Evolutionary conservation across 805 yeast genomes (phyloP).

Genomic region (Priceomyces medius): DNA sequence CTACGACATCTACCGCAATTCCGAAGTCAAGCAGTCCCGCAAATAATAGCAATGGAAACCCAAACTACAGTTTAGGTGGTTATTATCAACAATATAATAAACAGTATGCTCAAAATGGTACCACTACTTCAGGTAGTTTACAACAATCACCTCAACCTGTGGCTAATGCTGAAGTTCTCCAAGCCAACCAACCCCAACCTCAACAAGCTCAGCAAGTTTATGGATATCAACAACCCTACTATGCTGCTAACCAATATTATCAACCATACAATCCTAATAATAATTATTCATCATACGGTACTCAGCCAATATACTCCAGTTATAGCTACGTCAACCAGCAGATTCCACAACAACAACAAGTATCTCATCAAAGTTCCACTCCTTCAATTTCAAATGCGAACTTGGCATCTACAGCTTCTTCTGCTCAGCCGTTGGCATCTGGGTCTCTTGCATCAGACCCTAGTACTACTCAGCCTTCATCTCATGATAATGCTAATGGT

Average conservation of each 20-base stretch:
- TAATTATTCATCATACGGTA: conserved; percentile 15
- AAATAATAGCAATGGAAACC: conserved; percentile 6
- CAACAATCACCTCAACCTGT: conserved; percentile 11
- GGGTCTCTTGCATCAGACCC: conserved; percentile 3
- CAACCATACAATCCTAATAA: conserved; percentile 16
- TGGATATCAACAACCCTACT: conserved; percentile 24
- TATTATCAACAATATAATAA: conserved; percentile 15
- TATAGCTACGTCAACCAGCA: conserved; percentile 15
- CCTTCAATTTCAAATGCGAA: conserved; percentile 3
- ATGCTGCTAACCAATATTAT: conserved; percentile 24
- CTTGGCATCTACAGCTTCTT: conserved; percentile 3
- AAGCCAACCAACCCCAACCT: conserved; percentile 9
- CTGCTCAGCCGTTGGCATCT: conserved; percentile 5
- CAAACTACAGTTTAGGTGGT: conserved; percentile 8
- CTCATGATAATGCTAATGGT: conserved; percentile 5
- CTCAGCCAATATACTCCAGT: conserved; percentile 17
- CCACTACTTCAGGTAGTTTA: conserved; percentile 8
- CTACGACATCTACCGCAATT: conserved; percentile 10
- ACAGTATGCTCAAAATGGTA: conserved; percentile 10
- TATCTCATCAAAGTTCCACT: conserved; percentile 5
- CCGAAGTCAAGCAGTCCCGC: conserved; percentile 12
- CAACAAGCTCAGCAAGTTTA: conserved; percentile 16
- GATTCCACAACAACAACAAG: conserved; percentile 14
- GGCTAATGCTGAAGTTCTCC: conserved; percentile 5
- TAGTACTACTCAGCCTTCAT: conserved; percentile 4